These are phyloP conservation scores for Trichophyton simii DNA, from an alignment of 2,329 filamentous ascomycete genomes.

Conservation along the genomic window DNA sequence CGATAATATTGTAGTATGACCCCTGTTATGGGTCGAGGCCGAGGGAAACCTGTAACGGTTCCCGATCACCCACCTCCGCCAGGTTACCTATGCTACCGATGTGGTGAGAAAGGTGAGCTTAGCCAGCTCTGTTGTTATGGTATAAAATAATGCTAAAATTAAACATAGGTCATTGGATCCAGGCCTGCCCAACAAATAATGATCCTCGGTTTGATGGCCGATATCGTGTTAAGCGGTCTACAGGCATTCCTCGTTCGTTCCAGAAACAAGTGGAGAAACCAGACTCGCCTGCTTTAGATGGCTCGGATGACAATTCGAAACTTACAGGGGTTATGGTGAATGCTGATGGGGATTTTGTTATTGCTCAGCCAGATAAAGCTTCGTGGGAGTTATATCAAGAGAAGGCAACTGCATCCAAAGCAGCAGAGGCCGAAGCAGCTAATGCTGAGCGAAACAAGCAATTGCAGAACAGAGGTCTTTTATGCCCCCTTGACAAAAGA, in stretches of 20 bases:
- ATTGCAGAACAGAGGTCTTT: slow-evolving; percentile 72
- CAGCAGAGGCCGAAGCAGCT: slow-evolving; percentile 68
- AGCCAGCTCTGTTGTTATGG: background rate
- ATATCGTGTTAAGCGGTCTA: slow-evolving; percentile 87
- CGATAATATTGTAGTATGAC: slow-evolving; percentile 28
- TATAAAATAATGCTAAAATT: slow-evolving; percentile 18
- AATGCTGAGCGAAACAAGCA: slow-evolving; percentile 70
- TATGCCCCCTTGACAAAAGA: slow-evolving; percentile 93
- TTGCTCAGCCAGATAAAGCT: slow-evolving; percentile 87
- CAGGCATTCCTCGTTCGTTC: slow-evolving; percentile 90
- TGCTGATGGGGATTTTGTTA: slow-evolving; percentile 91
- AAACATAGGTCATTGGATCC: slow-evolving; percentile 76
- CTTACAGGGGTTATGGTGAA: slow-evolving; percentile 93
- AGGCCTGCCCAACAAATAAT: slow-evolving; percentile 95
- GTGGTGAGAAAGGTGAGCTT: slow-evolving; percentile 65
- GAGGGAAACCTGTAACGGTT: slow-evolving; percentile 47
- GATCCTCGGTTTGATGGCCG: slow-evolving; percentile 92
- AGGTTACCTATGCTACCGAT: slow-evolving; percentile 92
- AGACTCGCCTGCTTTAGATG: slow-evolving; percentile 58
- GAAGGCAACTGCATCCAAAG: slow-evolving; percentile 75
- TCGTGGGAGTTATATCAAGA: slow-evolving; percentile 96
- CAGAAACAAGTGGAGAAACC: slow-evolving; percentile 92
- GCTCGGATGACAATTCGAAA: slow-evolving; percentile 66
- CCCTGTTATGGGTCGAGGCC: slow-evolving; percentile 29
- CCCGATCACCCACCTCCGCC: slow-evolving; percentile 87